Percentiles rank a stretch among this genome's conserved stretches.
phyloP scores from a whole-genome alignment of 73 alveolate species.

The Paramecium bursaria region DNA sequence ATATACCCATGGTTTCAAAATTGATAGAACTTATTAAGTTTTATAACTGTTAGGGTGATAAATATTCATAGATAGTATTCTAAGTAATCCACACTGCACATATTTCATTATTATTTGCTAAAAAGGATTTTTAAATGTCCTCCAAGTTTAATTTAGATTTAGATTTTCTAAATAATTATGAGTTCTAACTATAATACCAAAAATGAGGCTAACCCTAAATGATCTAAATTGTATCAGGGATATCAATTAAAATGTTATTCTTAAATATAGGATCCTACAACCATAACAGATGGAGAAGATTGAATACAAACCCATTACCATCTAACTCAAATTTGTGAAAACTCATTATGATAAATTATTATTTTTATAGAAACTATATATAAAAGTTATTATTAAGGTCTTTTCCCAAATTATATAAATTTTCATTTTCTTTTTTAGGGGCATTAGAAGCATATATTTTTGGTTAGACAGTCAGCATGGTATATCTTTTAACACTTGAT shows the following conservation, averaged over 20 bases:
- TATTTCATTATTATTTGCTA: background rate
- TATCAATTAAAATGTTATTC: conserved; percentile 21
- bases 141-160: conserved; percentile 53
- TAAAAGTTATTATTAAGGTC: no score
- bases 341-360: conserved; percentile 35
- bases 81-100: conserved; percentile 48
- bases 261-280: conserved; percentile 35
- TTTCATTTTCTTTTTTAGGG: background rate
- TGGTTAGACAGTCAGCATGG: background rate
- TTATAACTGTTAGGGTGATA: background rate
- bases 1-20: background rate
- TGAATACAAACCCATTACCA: conserved; percentile 26
- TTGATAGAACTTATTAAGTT: background rate
- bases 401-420: no score
- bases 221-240: conserved; percentile 41
- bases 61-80: conserved; percentile 7
- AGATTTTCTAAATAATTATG: conserved; percentile 1
- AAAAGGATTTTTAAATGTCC: background rate
- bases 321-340: conserved; percentile 26
- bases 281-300: conserved; percentile 44
- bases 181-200: conserved; percentile 40
- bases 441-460: no score
- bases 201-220: conserved; percentile 50
- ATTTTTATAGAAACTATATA: background rate
- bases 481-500: background rate